phyloP scores from a whole-genome alignment of 1,139 yeast genomes.

The Saccharomyces hybrid region DNA sequence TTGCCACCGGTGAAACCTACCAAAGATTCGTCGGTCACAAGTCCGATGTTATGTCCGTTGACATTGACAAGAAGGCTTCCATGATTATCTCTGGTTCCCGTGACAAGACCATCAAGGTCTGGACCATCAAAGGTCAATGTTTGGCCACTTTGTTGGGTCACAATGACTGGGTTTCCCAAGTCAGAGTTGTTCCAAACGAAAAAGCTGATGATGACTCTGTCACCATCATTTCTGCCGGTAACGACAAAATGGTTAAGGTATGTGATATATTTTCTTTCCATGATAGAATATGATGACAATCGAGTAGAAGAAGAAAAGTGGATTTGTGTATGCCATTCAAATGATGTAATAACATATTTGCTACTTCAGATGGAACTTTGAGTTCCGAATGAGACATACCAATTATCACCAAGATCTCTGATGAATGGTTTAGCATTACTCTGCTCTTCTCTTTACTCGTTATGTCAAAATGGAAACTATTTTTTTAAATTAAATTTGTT shows the following conservation, averaged over 20 bases:
- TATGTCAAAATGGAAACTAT: not conserved
- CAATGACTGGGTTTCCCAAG: slow-evolving; percentile 99
- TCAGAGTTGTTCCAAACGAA: slow-evolving; percentile 56
- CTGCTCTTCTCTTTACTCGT: not conserved
- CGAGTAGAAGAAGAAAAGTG: not conserved
- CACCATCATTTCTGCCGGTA: slow-evolving; percentile 93
- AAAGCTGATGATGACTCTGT: slow-evolving; percentile 44
- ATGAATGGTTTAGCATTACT: slow-evolving; percentile 31
- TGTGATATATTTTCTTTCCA: slow-evolving; percentile 37
- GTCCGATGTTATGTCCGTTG: slow-evolving; percentile 94
- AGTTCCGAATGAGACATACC: slow-evolving; percentile 85
- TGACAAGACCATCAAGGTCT: slow-evolving; percentile 97
- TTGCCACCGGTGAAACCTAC: slow-evolving; percentile 89
- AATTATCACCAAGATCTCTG: slow-evolving; percentile 98
- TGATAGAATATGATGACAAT: not conserved
- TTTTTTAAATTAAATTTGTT: not conserved
- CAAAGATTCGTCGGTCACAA: slow-evolving; percentile 97
- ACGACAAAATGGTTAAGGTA: slow-evolving; percentile 99
- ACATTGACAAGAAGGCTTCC: slow-evolving; percentile 95
- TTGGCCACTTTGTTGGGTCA: slow-evolving; percentile 89
- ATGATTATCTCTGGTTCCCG: slow-evolving; percentile 98
- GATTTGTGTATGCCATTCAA: slow-evolving; percentile 20
- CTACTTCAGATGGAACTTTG: slow-evolving; percentile 92
- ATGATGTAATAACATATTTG: slow-evolving; percentile 80
- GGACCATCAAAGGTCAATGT: slow-evolving; percentile 99